These are phyloP conservation scores for Ramalina intermedia DNA, from an alignment of 495 filamentous ascomycete genomes.

Conservation along the genomic window DNA sequence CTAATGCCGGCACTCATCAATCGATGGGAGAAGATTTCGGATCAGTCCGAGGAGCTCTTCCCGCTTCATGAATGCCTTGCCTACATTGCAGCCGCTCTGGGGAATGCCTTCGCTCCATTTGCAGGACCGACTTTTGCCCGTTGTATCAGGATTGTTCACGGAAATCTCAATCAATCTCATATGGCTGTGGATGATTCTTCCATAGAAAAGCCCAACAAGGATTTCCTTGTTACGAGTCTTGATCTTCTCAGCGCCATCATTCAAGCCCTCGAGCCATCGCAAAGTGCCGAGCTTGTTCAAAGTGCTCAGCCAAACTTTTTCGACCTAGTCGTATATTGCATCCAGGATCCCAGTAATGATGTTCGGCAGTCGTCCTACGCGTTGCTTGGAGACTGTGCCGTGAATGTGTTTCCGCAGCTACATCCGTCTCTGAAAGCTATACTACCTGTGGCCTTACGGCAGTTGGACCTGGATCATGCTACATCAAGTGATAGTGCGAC, in stretches of 20 bases:
- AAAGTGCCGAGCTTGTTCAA: slow-evolving; percentile 60
- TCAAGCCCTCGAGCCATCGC: slow-evolving; percentile 66
- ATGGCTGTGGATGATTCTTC: slow-evolving; percentile 46
- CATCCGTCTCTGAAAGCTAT: slow-evolving; percentile 56
- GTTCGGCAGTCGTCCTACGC: slow-evolving; percentile 95
- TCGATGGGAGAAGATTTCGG: slow-evolving; percentile 73
- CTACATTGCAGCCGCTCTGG: slow-evolving; percentile 80
- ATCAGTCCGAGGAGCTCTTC: slow-evolving; percentile 88
- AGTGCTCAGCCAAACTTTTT: slow-evolving; percentile 73
- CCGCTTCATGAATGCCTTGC: slow-evolving; percentile 89
- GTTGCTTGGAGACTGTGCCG: slow-evolving; percentile 88
- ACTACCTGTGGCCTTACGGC: slow-evolving; percentile 65
- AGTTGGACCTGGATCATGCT: slow-evolving; percentile 69
- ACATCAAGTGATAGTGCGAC: slow-evolving; percentile 58
- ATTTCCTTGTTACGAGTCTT: slow-evolving; percentile 92
- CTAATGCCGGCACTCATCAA: slow-evolving; percentile 92
- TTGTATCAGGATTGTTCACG: slow-evolving; percentile 80
- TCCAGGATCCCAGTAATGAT: slow-evolving; percentile 84
- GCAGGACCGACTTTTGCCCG: slow-evolving; percentile 70
- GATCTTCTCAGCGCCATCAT: slow-evolving; percentile 90
- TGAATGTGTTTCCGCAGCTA: slow-evolving; percentile 80
- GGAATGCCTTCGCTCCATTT: slow-evolving; percentile 67
- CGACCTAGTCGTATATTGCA: slow-evolving; percentile 75
- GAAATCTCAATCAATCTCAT: slow-evolving; percentile 67
- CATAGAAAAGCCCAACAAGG: slow-evolving; percentile 80